Base-by-base conservation (phyloP, 345 rosid genomes). In the Erodium maritimum region DNA sequence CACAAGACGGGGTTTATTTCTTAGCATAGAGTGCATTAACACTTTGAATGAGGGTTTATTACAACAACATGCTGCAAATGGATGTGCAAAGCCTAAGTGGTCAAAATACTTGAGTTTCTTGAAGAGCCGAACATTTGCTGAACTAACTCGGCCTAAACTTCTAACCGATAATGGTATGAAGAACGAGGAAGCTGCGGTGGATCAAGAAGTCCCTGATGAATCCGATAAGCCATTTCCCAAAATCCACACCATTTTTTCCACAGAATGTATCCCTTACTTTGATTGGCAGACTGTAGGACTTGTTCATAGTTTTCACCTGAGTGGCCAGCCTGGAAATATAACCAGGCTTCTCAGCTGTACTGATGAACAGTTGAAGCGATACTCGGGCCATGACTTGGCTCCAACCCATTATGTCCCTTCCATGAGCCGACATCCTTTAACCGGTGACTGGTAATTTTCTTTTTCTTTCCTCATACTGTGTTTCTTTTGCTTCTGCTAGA, bases 221-320 rank as follows among this genome's bases (percentile, higher is more conserved):
- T 61, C 71, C 66, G 75, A 58, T 48, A 78, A 63, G 73, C 61
- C 77, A 6, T 61, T 75, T 78, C 90, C 91, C 17, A 90, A 87
- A 77, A 87, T 93, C 60, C 99, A 89, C 71, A 93, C 97, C 13
- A 11, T 93, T 57, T 93, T 93, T 78, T 93, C 99, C 50, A 85
- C 96, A 2, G 99, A 93, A 74, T 93, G 99, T 67, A 85, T 80
- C 2, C 75, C 82, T 59, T 89, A 93, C 75, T 93, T 93, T 64
- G 99, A 93, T 72, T 93, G 99, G 97, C 99, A 93, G 71, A 93
- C 99, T 33, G 97, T 93, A 23, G 99, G 97, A 55, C 79, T 93
- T 59, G 64, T 93, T 71, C 99, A 93, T 76, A 89, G 99, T 77
- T 90, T 93, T 80, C 79, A 67, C 66, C 70, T 67, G 58, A 93